Evolutionary conservation across 257 asterid species (phyloP).

Genomic region (Petunia secreta): DNA sequence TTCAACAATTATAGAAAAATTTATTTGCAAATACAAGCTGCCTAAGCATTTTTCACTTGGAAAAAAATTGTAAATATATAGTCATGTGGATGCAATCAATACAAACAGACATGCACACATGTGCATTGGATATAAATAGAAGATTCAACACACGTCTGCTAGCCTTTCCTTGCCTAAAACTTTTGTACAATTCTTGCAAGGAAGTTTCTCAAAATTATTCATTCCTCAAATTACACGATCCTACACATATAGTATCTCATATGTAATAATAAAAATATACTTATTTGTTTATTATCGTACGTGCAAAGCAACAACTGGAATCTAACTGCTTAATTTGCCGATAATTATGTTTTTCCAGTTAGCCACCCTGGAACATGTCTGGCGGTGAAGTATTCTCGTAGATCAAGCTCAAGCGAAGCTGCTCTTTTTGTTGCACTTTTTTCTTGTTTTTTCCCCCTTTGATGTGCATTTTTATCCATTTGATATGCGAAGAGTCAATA

Average conservation of each 20-base stretch:
- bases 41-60: too few species aligned
- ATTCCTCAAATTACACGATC: neutral
- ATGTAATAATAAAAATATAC: neutral
- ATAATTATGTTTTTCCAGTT: neutral
- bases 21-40: too few species aligned
- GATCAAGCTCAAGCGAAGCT: neutral
- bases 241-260: neutral
- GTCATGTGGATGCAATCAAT: neutral
- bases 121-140: neutral
- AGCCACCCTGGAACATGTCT: neutral
- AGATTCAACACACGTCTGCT: conserved; percentile 7
- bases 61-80: neutral
- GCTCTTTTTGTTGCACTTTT: neutral
- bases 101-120: neutral
- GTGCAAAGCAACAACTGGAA: neutral
- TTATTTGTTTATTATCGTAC: neutral
- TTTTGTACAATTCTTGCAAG: neutral
- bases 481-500: too few species aligned
- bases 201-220: neutral
- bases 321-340: neutral
- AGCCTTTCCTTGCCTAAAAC: neutral
- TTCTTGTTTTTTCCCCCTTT: neutral
- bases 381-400: neutral
- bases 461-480: neutral
- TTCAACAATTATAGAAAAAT: too few species aligned